These are phyloP conservation scores for Scenedesmus sp. DNA, from an alignment of 163 green algal genomes.

Conservation along the genomic window DNA sequence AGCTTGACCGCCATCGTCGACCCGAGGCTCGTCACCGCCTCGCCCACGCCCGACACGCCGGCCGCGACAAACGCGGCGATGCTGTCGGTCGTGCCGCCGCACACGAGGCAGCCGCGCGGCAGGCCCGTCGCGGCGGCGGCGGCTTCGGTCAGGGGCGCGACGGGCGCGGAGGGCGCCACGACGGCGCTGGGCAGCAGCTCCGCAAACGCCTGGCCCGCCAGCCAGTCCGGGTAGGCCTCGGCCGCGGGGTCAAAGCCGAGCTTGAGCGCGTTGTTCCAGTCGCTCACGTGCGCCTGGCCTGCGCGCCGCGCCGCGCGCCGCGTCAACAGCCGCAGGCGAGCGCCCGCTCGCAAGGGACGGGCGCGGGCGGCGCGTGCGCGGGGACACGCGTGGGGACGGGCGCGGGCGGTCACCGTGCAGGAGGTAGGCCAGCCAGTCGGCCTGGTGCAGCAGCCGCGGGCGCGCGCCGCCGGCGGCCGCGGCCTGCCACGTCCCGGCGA, in stretches of 20 bases:
- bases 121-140: conserved; percentile 59
- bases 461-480: conserved; percentile 27
- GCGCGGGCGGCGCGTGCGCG: too few relatives aligned
- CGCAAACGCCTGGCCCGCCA: conserved; percentile 69
- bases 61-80: conserved; percentile 95
- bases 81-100: conserved; percentile 91
- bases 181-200: conserved; percentile 69
- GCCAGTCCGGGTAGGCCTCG: conserved; percentile 82
- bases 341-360: too few relatives aligned
- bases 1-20: conserved; percentile 95
- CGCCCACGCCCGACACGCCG: conserved; percentile 59
- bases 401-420: too few relatives aligned
- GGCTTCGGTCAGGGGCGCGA: conserved; percentile 58
- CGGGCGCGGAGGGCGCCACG: conserved; percentile 67
- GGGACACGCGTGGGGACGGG: too few relatives aligned
- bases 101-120: conserved; percentile 73
- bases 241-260: conserved; percentile 88
- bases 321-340: background rate
- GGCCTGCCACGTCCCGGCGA: conserved; percentile 55
- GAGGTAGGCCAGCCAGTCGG: conserved; percentile 86
- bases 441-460: conserved; percentile 78
- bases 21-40: conserved; percentile 90
- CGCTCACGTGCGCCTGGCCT: conserved; percentile 51
- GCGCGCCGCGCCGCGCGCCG: background rate
- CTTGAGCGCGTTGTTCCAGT: conserved; percentile 96